Evolutionary conservation across 1,284 basidiomycete genomes (phyloP).

Genomic region (Golubevia sp.): DNA sequence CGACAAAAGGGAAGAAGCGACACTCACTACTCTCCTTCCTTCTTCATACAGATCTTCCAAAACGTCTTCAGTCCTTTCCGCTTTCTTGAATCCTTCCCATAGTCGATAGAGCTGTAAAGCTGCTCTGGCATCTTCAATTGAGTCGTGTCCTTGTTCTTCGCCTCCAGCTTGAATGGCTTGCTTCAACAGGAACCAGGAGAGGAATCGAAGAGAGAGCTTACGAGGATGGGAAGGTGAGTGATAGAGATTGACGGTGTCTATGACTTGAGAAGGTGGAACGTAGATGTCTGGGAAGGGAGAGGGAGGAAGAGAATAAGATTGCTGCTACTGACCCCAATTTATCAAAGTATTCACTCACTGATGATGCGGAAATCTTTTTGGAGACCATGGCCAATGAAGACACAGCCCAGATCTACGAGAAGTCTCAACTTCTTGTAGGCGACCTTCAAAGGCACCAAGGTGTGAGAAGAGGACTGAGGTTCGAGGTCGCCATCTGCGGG

Average conservation of each 20-base stretch:
- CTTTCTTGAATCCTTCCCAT: slow-evolving; percentile 77
- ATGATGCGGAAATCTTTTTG: slow-evolving; percentile 99
- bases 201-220: slow-evolving; percentile 87
- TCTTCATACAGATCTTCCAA: slow-evolving; percentile 73
- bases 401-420: slow-evolving; percentile 90
- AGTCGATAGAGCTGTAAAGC: slow-evolving; percentile 85
- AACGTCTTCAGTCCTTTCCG: slow-evolving; percentile 81
- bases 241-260: slow-evolving; percentile 95
- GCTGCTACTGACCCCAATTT: neutral
- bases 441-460: slow-evolving; percentile 89
- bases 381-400: slow-evolving; percentile 97
- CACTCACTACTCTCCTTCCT: slow-evolving; percentile 58
- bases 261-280: slow-evolving; percentile 90
- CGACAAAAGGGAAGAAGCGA: neutral
- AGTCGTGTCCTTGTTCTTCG: slow-evolving; percentile 75
- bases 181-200: slow-evolving; percentile 88
- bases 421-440: slow-evolving; percentile 98
- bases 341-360: slow-evolving; percentile 69
- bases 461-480: slow-evolving; percentile 78
- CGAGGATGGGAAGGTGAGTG: slow-evolving; percentile 80
- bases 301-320: neutral
- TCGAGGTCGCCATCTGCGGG: slow-evolving; percentile 84
- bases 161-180: slow-evolving; percentile 85
- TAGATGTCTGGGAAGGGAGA: slow-evolving; percentile 76
- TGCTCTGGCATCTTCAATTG: slow-evolving; percentile 85